phyloP scores from a whole-genome alignment of 768 basidiomycete species.

The Tylopilus vinaceipallidus region DNA sequence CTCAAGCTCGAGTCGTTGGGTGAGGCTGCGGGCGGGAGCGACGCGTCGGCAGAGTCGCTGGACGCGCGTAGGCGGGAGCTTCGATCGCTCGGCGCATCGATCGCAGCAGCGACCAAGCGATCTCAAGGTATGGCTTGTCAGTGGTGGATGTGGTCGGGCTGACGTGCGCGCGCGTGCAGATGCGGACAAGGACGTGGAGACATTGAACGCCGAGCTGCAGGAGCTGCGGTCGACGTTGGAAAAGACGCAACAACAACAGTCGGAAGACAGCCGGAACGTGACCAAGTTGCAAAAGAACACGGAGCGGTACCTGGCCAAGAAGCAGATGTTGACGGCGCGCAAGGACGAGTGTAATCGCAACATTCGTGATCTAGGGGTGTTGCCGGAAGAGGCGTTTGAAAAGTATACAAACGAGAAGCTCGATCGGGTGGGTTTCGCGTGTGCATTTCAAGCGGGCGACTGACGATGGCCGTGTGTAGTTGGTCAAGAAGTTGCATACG shows the following conservation, averaged over 20 bases:
- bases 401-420: constrained; percentile 88
- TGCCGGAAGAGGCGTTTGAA: constrained; percentile 96
- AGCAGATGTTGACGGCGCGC: constrained; percentile 76
- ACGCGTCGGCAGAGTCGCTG: constrained; percentile 62
- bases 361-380: constrained; percentile 92
- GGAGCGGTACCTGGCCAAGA: constrained; percentile 91
- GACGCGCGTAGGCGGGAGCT: constrained; percentile 71
- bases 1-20: constrained; percentile 74
- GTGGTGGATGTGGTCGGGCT: too few relatives aligned
- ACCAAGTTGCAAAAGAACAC: constrained; percentile 94
- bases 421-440: constrained; percentile 65
- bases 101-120: constrained; percentile 60
- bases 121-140: constrained; percentile 53
- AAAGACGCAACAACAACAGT: constrained; percentile 73
- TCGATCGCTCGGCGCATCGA: constrained; percentile 59
- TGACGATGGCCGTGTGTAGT: too few relatives aligned
- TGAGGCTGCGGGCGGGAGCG: constrained; percentile 54
- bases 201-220: constrained; percentile 59
- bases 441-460: background rate
- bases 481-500: constrained; percentile 88
- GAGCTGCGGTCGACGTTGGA: constrained; percentile 67
- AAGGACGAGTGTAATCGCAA: constrained; percentile 95
- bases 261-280: constrained; percentile 83
- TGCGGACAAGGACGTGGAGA: constrained; percentile 73
- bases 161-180: constrained; percentile 38